Percentiles rank a stretch among this genome's conserved stretches.
phyloP scores from a whole-genome alignment of 2,329 filamentous ascomycete species.

The Orbilia quercus region DNA sequence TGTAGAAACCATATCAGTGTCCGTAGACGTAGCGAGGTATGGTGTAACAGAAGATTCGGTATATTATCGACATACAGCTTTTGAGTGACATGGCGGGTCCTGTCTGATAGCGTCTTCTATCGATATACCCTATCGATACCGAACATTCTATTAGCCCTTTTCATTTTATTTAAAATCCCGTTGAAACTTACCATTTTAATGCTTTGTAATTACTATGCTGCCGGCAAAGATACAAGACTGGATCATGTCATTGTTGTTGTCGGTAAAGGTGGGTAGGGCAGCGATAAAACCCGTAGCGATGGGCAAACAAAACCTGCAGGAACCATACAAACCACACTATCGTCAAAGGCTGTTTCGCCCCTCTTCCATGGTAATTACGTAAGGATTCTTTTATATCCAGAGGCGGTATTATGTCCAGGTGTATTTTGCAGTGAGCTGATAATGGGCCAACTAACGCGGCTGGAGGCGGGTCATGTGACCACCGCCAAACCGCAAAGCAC shows the following conservation, averaged over 20 bases:
- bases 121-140: conserved; percentile 30
- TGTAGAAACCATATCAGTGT: no score
- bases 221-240: not conserved
- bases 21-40: no score
- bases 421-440: not conserved
- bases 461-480: conserved; percentile 12
- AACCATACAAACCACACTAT: conserved; percentile 19
- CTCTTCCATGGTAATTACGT: conserved; percentile 48
- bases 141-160: not conserved
- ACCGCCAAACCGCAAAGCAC: not conserved
- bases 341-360: conserved; percentile 29
- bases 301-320: conserved; percentile 35
- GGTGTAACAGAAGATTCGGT: no score
- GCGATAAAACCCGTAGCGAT: conserved; percentile 20
- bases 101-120: conserved; percentile 47
- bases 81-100: conserved; percentile 48
- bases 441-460: not conserved
- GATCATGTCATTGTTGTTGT: not conserved
- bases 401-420: not conserved
- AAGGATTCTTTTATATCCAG: not conserved
- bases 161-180: not conserved
- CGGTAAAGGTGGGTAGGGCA: no score
- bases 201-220: not conserved
- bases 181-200: conserved; percentile 5
- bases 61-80: conserved; percentile 27